These are phyloP conservation scores for Myrmaecium sp. DNA, from an alignment of 2,329 filamentous ascomycete genomes.

Conservation along the genomic window DNA sequence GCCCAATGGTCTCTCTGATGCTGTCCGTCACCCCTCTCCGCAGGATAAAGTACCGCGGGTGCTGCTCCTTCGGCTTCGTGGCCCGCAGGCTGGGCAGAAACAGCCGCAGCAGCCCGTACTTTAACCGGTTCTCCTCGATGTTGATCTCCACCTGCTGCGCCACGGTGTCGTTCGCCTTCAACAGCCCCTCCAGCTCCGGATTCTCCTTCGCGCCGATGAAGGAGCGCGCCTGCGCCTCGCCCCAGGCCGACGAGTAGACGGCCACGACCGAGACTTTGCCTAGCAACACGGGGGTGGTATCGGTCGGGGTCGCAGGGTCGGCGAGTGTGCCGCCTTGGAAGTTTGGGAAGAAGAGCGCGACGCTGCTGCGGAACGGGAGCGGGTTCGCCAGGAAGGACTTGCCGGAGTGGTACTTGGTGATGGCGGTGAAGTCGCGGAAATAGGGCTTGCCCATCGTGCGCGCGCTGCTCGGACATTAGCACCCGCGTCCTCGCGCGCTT, in stretches of 20 bases:
- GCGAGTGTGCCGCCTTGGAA: slow-evolving; percentile 62
- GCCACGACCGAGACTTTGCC: slow-evolving; percentile 64
- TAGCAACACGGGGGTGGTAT: slow-evolving; percentile 60
- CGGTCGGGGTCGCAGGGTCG: slow-evolving; percentile 27
- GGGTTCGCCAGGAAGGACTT: slow-evolving; percentile 83
- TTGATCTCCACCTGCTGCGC: slow-evolving; percentile 79
- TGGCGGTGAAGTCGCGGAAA: slow-evolving; percentile 87
- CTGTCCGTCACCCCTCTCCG: slow-evolving; percentile 37
- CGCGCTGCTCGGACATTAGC: too few relatives aligned
- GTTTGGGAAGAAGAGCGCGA: slow-evolving; percentile 87
- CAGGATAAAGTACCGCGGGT: slow-evolving; percentile 42
- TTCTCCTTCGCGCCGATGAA: slow-evolving; percentile 51
- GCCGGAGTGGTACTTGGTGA: slow-evolving; percentile 57
- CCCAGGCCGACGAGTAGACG: slow-evolving; percentile 74
- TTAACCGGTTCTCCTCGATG: slow-evolving; percentile 62
- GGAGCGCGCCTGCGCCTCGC: slow-evolving; percentile 57
- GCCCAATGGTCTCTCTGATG: slow-evolving; percentile 41
- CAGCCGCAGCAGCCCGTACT: slow-evolving; percentile 37
- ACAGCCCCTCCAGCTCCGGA: slow-evolving; percentile 45
- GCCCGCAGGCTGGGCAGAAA: slow-evolving; percentile 35
- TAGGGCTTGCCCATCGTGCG: slow-evolving; percentile 67
- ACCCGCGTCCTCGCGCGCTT: not conserved
- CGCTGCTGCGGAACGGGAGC: slow-evolving; percentile 65
- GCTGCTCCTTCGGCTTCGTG: slow-evolving; percentile 31
- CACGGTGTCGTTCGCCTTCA: slow-evolving; percentile 35